Evolutionary conservation across 2,329 filamentous ascomycete genomes (phyloP).

Genomic region (Cryphonectria nitschkei): DNA sequence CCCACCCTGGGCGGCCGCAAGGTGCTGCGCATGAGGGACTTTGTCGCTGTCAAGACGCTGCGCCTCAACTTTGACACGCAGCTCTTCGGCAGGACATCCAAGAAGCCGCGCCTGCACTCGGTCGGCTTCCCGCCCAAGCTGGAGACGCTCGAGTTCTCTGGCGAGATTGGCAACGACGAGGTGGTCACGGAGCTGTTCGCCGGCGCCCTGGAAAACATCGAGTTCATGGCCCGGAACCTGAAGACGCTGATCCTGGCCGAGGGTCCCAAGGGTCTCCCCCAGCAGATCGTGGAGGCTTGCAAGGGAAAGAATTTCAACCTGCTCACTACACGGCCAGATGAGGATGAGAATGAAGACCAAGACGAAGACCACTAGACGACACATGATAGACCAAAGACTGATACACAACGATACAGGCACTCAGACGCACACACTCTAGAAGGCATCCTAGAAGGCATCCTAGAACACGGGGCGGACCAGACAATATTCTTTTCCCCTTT

Average conservation of each 20-base stretch:
- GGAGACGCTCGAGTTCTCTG: constrained; percentile 51
- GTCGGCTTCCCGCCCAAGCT: constrained; percentile 52
- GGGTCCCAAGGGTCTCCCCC: constrained; percentile 38
- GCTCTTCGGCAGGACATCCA: constrained; percentile 50
- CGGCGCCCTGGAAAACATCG: constrained; percentile 44
- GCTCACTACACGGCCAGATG: constrained; percentile 34
- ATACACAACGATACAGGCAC: constrained; percentile 2
- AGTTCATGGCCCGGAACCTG: constrained; percentile 43
- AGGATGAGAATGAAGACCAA: constrained; percentile 3
- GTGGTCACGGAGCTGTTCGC: constrained; percentile 51
- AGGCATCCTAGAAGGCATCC: constrained; percentile 3
- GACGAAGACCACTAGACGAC: constrained; percentile 3
- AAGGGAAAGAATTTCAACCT: constrained; percentile 39
- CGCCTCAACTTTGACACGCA: constrained; percentile 53
- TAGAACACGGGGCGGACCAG: background rate
- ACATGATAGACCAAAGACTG: background rate
- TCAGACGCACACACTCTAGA: background rate
- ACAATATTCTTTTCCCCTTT: background rate
- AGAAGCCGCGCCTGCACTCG: constrained; percentile 49
- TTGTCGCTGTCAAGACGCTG: constrained; percentile 45
- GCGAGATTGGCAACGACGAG: constrained; percentile 49
- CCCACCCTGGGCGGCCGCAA: constrained; percentile 45
- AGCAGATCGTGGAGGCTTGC: constrained; percentile 41
- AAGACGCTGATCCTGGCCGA: constrained; percentile 44
- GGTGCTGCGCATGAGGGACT: constrained; percentile 49